phyloP scores from a whole-genome alignment of 2,329 filamentous ascomycete genomes.

The Clarireedia hainanense region DNA sequence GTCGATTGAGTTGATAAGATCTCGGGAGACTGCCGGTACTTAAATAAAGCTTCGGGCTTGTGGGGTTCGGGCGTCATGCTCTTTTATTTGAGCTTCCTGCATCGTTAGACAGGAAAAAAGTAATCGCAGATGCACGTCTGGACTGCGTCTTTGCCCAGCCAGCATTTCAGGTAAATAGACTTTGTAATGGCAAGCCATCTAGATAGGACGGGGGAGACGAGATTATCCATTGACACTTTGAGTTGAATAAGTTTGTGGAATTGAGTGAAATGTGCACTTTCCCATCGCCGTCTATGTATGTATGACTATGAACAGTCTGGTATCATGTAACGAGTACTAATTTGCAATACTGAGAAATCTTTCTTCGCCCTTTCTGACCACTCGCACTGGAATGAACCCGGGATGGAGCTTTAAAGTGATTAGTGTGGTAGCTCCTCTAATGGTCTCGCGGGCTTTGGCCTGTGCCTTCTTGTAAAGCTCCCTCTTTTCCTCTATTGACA shows the following conservation, averaged over 20 bases:
- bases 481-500: slow-evolving; percentile 18
- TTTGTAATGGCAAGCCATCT: no score
- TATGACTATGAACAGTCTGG: slow-evolving; percentile 1
- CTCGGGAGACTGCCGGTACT: no score
- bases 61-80: no score
- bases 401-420: slow-evolving; percentile 65
- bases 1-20: not conserved
- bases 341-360: slow-evolving; percentile 44
- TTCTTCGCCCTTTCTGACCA: slow-evolving; percentile 64
- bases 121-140: no score
- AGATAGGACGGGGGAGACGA: no score
- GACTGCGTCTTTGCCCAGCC: no score
- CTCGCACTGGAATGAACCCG: slow-evolving; percentile 50
- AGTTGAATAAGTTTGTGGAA: no score
- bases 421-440: slow-evolving; percentile 44
- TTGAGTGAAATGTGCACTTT: no score
- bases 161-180: no score
- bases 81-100: no score
- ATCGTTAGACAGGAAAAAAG: not conserved
- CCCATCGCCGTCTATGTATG: not conserved
- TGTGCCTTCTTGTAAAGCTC: slow-evolving; percentile 22
- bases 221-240: no score
- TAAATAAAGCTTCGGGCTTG: no score
- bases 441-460: slow-evolving; percentile 37
- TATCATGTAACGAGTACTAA: slow-evolving; percentile 3